A percentile compares a stretch with the other conserved stretches of the same genome.
Evolutionary conservation across 1,284 basidiomycete species (phyloP).

Genomic region (Coniferiporia sulphurascens): DNA sequence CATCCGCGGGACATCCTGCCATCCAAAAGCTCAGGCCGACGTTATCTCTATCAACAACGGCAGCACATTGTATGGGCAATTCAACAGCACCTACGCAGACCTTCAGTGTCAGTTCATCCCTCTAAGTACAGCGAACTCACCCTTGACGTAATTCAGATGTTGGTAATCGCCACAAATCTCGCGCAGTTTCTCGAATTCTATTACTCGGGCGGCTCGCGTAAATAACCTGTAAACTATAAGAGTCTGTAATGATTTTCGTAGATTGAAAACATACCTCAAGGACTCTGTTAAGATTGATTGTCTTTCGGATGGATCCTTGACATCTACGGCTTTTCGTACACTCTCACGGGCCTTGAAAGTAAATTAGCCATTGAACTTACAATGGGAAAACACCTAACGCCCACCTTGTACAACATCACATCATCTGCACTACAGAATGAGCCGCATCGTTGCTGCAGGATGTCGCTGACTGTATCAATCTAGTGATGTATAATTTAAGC

Average conservation of each 20-base stretch:
- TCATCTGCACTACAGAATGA: conserved; percentile 98
- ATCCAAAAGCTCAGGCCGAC: conserved; percentile 77
- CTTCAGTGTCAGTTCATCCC: not conserved
- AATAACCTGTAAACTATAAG: conserved; percentile 57
- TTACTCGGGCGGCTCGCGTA: conserved; percentile 78
- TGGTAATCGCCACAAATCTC: conserved; percentile 87
- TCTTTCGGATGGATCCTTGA: conserved; percentile 65
- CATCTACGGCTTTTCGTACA: conserved; percentile 85
- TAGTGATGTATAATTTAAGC: conserved; percentile 27
- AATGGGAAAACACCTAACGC: conserved; percentile 5
- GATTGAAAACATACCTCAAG: conserved; percentile 46
- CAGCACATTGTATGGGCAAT: conserved; percentile 82
- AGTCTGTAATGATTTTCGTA: not conserved
- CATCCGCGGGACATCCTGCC: conserved; percentile 56
- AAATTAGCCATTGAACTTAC: conserved; percentile 14
- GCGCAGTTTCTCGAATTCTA: conserved; percentile 80
- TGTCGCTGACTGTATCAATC: conserved; percentile 95
- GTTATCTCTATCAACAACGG: conserved; percentile 73
- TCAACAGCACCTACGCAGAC: conserved; percentile 68
- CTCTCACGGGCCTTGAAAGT: conserved; percentile 80
- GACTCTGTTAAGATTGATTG: conserved; percentile 79
- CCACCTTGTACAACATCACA: conserved; percentile 93
- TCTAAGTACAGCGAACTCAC: conserved; percentile 32
- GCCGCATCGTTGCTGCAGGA: conserved; percentile 90
- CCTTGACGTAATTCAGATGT: conserved; percentile 76